Evolutionary conservation across 441 rosid genomes (phyloP), one percentile per base, ranked within the genome.

Genomic region (Sinapis alba): DNA sequence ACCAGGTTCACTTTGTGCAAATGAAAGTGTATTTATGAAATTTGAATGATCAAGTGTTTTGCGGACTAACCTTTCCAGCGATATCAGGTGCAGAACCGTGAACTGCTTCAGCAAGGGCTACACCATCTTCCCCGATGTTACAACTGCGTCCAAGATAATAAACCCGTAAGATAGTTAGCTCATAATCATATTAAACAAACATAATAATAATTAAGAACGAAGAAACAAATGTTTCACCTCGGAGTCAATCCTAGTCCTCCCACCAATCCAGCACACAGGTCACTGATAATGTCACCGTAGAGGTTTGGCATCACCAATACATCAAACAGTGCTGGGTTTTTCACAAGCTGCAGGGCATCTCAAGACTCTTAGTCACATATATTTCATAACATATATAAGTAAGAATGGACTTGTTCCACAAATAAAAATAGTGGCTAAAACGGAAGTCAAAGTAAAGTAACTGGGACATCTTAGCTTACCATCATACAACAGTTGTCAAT

Each of bases 1-100:
- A 41, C 16, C 8, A 15, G 4, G 34, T 23, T 64, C 9, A 43
- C 56, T 20, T 5, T 11, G 19, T 24, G 9, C 32, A 56, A 56
- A 12, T 56, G 32, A 57, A 3, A 47, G 21, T 18, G 11, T 18
- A n/a, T 27, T 2, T 12, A 18, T 11, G 6, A 18, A 11, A 62
- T 38, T 38, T 13, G 1, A 43, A 43, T 43, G 38, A 32, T 24
- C 27, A 60, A 30, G 19, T 60, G 51, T 13, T 8, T 27, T 1
- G 1, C 5, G 51, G 51, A 45, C 18, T 2, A 45, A 92, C 98
- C 97, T 90, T 94, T 62, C 98, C 98, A 32, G 98, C 97, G 73
- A 94, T 94, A 81, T 94, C 98, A 73, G 98, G 98, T 16, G 98
- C 98, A 58, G 98, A 94, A 47, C 98, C 98, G 76, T 92, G 98